These are phyloP conservation scores for Aspergillus hortae DNA, from an alignment of 2,329 filamentous ascomycete genomes.

Conservation along the genomic window DNA sequence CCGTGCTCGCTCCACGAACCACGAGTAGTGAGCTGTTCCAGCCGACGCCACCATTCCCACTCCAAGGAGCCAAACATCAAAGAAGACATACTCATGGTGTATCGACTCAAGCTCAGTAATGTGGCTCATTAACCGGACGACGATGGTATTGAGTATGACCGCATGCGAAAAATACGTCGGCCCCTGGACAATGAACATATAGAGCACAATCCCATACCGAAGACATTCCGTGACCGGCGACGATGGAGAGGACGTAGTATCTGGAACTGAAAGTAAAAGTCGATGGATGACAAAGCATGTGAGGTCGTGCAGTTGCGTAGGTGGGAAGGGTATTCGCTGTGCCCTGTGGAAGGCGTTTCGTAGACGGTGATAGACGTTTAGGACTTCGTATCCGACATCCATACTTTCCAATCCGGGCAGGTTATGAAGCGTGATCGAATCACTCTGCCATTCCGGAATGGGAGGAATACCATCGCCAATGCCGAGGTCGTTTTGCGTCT, in stretches of 20 bases:
- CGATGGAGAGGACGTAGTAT: neutral
- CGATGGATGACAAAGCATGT: conserved; percentile 54
- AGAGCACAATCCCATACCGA: conserved; percentile 48
- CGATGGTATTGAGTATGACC: conserved; percentile 35
- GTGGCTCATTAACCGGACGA: conserved; percentile 29
- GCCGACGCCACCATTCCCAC: conserved; percentile 37
- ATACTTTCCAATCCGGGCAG: conserved; percentile 14
- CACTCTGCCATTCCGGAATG: conserved; percentile 48
- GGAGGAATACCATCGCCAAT: conserved; percentile 49
- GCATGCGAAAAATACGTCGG: conserved; percentile 56
- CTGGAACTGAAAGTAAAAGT: conserved; percentile 32
- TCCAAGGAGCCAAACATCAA: conserved; percentile 44
- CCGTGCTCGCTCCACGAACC: conserved; percentile 16
- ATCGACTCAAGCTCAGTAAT: conserved; percentile 22
- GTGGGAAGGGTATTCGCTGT: conserved; percentile 21
- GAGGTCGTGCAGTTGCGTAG: conserved; percentile 52
- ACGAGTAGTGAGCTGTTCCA: conserved; percentile 14
- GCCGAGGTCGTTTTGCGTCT: conserved; percentile 49
- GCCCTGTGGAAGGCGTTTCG: conserved; percentile 41
- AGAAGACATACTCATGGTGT: conserved; percentile 12
- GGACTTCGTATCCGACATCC: conserved; percentile 34
- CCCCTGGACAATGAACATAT: conserved; percentile 54
- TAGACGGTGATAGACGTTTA: conserved; percentile 43
- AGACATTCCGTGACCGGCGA: conserved; percentile 41
- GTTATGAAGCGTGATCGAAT: conserved; percentile 10